Conservation (phyloP, 2,329 filamentous ascomycete genomes). For the Ascochyta lentis region DNA sequence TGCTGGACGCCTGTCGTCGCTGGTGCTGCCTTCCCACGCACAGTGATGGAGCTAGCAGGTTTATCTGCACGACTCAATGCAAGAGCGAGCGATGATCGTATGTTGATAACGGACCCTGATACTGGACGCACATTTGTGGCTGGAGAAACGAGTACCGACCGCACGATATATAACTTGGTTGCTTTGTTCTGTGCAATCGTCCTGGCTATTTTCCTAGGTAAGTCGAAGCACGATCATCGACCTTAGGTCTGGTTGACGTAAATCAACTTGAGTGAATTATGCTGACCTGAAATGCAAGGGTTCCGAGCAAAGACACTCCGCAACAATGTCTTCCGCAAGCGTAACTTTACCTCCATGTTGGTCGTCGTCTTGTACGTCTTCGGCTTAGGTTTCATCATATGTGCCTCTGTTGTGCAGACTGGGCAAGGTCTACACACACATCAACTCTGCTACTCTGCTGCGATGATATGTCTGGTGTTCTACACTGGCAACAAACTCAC, state of each 20-base stretch:
- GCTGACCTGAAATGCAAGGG: constrained; percentile 10
- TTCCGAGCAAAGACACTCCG: constrained; percentile 19
- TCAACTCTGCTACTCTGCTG: constrained; percentile 39
- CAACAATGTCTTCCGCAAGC: constrained; percentile 21
- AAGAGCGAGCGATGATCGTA: constrained; percentile 12
- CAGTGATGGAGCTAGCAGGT: not conserved
- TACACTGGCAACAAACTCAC: constrained; percentile 45
- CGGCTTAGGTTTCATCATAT: constrained; percentile 23
- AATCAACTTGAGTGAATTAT: not conserved
- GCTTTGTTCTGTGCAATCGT: constrained; percentile 18
- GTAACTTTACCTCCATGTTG: constrained; percentile 26
- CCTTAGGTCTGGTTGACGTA: not conserved
- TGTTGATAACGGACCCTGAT: constrained; percentile 14
- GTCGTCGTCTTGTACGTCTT: constrained; percentile 20
- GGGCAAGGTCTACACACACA: constrained; percentile 34
- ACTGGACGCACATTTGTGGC: constrained; percentile 18
- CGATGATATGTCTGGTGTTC: constrained; percentile 49
- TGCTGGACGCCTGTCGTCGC: not conserved
- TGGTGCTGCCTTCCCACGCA: constrained; percentile 1
- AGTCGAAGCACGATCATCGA: not conserved
- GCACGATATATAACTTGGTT: constrained; percentile 21
- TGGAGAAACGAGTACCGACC: constrained; percentile 16
- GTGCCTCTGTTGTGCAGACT: constrained; percentile 32
- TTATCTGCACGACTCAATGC: not conserved
- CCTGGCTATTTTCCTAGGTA: constrained; percentile 17